phyloP scores from a whole-genome alignment of 257 asterid species.

The Ehretia macrophylla region DNA sequence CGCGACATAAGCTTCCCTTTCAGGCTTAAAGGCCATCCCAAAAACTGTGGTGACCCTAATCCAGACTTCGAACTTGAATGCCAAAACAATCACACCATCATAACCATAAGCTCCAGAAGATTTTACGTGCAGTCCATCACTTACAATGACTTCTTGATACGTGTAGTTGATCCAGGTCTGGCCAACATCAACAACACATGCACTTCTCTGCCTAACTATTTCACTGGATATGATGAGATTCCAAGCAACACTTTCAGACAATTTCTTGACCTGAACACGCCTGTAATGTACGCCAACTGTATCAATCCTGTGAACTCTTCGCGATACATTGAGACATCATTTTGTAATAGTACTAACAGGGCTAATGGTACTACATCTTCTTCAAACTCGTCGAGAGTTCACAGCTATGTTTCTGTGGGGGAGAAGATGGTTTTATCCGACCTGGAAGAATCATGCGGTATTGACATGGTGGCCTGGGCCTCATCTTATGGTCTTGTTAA shows the following conservation, averaged over 20 bases:
- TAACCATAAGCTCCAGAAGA: constrained; percentile 15
- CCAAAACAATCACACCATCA: constrained; percentile 28
- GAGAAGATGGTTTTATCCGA: constrained; percentile 21
- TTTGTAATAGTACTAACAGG: constrained; percentile 24
- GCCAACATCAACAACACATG: constrained; percentile 20
- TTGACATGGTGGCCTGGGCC: constrained; percentile 20
- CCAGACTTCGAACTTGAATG: constrained; percentile 43
- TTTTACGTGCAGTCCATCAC: constrained; percentile 40
- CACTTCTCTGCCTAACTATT: constrained; percentile 25
- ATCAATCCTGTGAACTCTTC: constrained; percentile 11
- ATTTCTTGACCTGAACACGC: not conserved
- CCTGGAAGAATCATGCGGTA: constrained; percentile 40
- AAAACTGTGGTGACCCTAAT: constrained; percentile 32
- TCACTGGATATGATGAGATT: constrained; percentile 3
- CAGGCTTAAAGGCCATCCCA: constrained; percentile 38
- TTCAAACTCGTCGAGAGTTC: constrained; percentile 16
- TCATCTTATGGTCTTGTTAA: constrained; percentile 12
- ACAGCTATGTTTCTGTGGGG: constrained; percentile 30
- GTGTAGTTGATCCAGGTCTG: constrained; percentile 45
- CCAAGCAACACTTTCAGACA: constrained; percentile 11
- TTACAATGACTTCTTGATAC: constrained; percentile 36
- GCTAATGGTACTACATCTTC: constrained; percentile 10
- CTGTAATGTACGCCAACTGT: constrained; percentile 31
- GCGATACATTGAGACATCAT: constrained; percentile 26
- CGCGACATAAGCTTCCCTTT: constrained; percentile 46